Evolutionary conservation across 2,329 filamentous ascomycete genomes (phyloP).

Genomic region (Cordyceps fumosorosea): DNA sequence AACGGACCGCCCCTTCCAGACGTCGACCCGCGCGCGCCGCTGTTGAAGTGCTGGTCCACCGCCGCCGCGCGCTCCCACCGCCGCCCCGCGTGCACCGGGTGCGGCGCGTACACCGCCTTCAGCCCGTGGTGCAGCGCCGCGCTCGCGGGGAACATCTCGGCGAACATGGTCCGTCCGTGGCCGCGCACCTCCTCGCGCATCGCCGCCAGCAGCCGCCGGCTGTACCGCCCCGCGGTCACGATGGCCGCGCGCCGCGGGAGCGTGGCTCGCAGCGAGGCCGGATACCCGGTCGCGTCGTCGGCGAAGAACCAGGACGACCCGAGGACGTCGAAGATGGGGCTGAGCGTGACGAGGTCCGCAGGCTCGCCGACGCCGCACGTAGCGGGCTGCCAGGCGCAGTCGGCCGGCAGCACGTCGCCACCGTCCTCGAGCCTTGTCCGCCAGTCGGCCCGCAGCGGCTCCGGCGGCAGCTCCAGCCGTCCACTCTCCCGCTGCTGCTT

Average conservation of each 20-base stretch:
- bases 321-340: conserved; percentile 67
- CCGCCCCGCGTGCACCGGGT: conserved; percentile 73
- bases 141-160: conserved; percentile 70
- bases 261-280: conserved; percentile 47
- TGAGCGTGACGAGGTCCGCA: conserved; percentile 70
- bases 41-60: conserved; percentile 70
- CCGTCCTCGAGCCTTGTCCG: conserved; percentile 41
- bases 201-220: conserved; percentile 55
- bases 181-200: conserved; percentile 71
- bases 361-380: conserved; percentile 63
- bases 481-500: conserved; percentile 43
- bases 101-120: conserved; percentile 74
- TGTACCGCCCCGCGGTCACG: conserved; percentile 63
- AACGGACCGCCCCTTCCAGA: conserved; percentile 61
- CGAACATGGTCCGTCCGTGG: conserved; percentile 65
- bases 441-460: conserved; percentile 50
- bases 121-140: conserved; percentile 68
- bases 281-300: conserved; percentile 64
- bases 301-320: conserved; percentile 67
- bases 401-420: conserved; percentile 47
- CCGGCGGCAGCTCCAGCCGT: conserved; percentile 55
- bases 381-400: conserved; percentile 42
- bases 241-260: conserved; percentile 62
- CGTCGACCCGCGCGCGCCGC: conserved; percentile 58
- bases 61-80: conserved; percentile 60